Percentiles rank a stretch among this genome's conserved stretches.
Evolutionary conservation across 2,329 filamentous ascomycete genomes (phyloP).

Genomic region (Exophiala dermatitidis): DNA sequence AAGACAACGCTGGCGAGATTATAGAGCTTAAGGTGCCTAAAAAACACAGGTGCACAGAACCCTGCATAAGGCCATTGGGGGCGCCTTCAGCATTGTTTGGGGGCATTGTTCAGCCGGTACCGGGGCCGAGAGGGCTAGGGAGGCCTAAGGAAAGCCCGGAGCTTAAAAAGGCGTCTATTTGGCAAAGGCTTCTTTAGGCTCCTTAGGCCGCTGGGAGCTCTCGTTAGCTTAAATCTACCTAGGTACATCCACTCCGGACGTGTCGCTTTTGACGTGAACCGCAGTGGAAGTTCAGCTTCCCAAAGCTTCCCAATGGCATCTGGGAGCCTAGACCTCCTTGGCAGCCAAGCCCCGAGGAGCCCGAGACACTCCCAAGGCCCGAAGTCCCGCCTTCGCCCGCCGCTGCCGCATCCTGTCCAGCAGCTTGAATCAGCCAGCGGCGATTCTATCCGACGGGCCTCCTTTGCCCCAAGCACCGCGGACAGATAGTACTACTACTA

Average conservation of each 20-base stretch:
- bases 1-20: too few species aligned
- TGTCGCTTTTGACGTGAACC: neutral
- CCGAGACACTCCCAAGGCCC: neutral
- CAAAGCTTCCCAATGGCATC: neutral
- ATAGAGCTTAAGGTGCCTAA: too few species aligned
- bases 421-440: too few species aligned
- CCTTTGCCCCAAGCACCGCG: too few species aligned
- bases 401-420: too few species aligned
- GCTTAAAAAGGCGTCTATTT: neutral
- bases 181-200: neutral
- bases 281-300: too few species aligned
- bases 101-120: neutral
- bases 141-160: neutral
- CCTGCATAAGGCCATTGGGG: too few species aligned
- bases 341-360: neutral
- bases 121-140: neutral
- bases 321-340: constrained; percentile 6
- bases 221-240: neutral
- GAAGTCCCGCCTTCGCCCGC: neutral
- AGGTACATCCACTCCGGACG: neutral
- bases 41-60: too few species aligned
- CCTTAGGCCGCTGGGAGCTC: neutral
- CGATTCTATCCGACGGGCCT: too few species aligned
- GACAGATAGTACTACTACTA: too few species aligned
- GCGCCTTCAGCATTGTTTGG: neutral